Percentiles rank a stretch among this genome's conserved stretches.
Evolutionary conservation across 2,329 filamentous ascomycete species (phyloP).

Genomic region (Colletotrichum karsti): DNA sequence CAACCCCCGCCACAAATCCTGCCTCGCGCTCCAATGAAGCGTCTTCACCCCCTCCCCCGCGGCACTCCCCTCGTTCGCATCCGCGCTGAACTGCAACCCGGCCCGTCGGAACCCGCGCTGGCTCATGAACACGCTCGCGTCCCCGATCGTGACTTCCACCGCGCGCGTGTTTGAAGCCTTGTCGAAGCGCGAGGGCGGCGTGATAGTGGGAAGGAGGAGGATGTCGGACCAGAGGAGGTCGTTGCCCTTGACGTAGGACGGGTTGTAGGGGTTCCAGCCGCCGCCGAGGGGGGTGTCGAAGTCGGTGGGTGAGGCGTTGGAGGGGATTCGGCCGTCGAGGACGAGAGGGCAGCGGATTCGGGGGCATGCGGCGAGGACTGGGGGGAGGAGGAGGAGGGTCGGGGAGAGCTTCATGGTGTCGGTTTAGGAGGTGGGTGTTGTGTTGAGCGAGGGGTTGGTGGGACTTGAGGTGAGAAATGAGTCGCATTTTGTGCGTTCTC

Average conservation of each 20-base stretch:
- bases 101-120: slow-evolving; percentile 56
- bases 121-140: slow-evolving; percentile 53
- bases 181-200: slow-evolving; percentile 46
- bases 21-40: slow-evolving; percentile 44
- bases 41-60: slow-evolving; percentile 44
- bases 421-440: too few relatives aligned
- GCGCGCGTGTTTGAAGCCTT: slow-evolving; percentile 38
- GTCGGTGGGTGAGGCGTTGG: slow-evolving; percentile 34
- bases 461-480: too few relatives aligned
- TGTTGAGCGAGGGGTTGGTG: too few relatives aligned
- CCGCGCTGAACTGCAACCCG: slow-evolving; percentile 51
- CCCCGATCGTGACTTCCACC: slow-evolving; percentile 53
- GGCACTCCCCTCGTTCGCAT: slow-evolving; percentile 47
- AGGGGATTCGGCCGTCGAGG: slow-evolving; percentile 45
- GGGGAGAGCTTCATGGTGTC: too few relatives aligned
- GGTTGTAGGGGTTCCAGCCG: slow-evolving; percentile 41
- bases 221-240: slow-evolving; percentile 46
- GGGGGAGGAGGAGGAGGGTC: too few relatives aligned
- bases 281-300: slow-evolving; percentile 40
- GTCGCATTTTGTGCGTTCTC: too few relatives aligned
- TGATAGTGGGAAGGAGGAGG: slow-evolving; percentile 40
- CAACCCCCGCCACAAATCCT: slow-evolving; percentile 40
- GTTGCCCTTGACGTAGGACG: slow-evolving; percentile 46
- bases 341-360: slow-evolving; percentile 42
- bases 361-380: not conserved